phyloP scores from a whole-genome alignment of 148 eudicot species.

The Fagopyrum homotropicum region DNA sequence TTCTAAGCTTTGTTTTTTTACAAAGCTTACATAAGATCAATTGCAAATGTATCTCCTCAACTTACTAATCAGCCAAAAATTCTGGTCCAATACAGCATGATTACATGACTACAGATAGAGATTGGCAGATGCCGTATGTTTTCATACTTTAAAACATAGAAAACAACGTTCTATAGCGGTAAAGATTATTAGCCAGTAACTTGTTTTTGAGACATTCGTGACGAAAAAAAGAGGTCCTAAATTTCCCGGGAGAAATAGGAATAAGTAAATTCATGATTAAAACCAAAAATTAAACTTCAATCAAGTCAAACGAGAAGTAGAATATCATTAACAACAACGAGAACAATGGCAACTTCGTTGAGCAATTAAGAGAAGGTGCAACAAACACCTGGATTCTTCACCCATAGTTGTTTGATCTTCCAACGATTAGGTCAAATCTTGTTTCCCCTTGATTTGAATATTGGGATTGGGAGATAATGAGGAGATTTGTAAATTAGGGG shows the following conservation, averaged over 20 bases:
- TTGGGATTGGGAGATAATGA: neutral
- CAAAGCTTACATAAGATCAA: neutral
- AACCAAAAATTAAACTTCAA: neutral
- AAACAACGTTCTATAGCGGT: neutral
- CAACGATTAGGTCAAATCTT: neutral
- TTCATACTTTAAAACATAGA: neutral
- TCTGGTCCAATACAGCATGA: neutral
- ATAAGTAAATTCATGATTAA: neutral
- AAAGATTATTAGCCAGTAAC: neutral
- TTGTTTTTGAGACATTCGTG: neutral
- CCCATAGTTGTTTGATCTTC: neutral
- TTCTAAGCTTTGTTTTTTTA: neutral
- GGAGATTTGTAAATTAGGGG: slow-evolving; percentile 9
- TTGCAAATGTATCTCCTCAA: neutral
- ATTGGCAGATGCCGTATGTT: too few species aligned
- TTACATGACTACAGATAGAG: neutral
- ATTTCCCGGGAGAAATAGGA: neutral
- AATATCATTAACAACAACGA: neutral
- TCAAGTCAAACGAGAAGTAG: neutral
- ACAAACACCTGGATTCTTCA: slow-evolving; percentile 4
- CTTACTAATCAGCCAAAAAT: neutral
- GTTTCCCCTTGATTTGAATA: neutral
- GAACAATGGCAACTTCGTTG: neutral
- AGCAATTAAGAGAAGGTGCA: neutral
- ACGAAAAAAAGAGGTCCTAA: neutral